Evolutionary conservation across 208 protist genomes (phyloP), one percentile per base, ranked within the genome.

Genomic region (Leptomonas seymouri): DNA sequence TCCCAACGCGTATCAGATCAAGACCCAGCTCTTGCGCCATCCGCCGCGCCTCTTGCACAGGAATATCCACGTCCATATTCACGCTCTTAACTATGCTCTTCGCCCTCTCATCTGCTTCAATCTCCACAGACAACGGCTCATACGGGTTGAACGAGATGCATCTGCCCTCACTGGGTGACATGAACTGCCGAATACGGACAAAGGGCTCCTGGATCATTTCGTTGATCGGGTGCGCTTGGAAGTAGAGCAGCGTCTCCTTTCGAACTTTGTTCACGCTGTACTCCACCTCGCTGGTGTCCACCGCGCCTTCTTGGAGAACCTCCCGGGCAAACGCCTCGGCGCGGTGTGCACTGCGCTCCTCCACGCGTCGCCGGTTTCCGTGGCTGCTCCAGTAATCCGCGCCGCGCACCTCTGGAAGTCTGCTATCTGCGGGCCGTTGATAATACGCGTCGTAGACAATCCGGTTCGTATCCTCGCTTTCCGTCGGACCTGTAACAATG

Each of bases 181-280:
- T 25, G 25, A 92, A 66, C 62, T 80, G 48, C 18, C 84, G 85
- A 39, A 96, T 82, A 34, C 91, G 91, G n/a, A 93, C 91, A 75
- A 89, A 93, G 0, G 80, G 58, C 59, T 94, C 88, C 61, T 93
- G 87, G 45, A 96, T 96, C 88, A 94, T 96, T 71, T 96, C 91
- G 64, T 96, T 96, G 34, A 93, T 91, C 15, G 91, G 91, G 68
- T 94, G 85, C 28, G 83, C 78, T 60, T 94, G 86, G 69, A 89
- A 92, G 78, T 93, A 96, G 7, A 94, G 81, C 28, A 96, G 71
- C 50, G 84, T 91, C 65, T 94, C 86, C 49, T 87, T 92, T 1
- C 91, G 86, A 0, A 96, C 73, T 41, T 62, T 76, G 53, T 89
- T 78, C 27, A 77, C 69, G 56, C 80, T 86, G 74, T 94, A 82